These are phyloP conservation scores for Rubia yunnanensis DNA, from an alignment of 257 asterid genomes.

Conservation along the genomic window DNA sequence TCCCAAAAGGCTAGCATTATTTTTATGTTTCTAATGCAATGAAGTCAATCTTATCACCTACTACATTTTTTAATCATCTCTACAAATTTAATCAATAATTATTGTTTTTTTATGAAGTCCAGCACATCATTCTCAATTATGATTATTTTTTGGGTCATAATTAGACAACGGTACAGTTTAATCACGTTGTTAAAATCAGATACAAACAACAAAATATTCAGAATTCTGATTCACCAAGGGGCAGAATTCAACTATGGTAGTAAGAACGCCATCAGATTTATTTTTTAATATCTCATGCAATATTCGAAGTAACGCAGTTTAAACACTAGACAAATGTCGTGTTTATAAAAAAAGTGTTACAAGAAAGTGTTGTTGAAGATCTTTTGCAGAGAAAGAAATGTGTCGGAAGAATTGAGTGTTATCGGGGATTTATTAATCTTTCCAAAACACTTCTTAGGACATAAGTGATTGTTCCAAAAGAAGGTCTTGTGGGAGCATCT, in stretches of 20 bases:
- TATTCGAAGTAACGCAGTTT: no score
- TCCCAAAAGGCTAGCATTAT: background rate
- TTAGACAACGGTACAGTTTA: background rate
- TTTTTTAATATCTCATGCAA: no score
- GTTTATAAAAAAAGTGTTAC: background rate
- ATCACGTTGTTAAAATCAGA: background rate
- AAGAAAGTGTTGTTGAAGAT: background rate
- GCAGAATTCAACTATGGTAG: background rate
- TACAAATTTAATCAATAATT: background rate
- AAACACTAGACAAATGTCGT: no score
- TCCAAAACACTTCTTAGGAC: conserved; percentile 30
- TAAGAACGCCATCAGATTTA: no score
- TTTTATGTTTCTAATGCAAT: background rate
- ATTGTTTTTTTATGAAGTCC: background rate
- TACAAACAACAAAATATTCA: background rate
- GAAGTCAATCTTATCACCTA: background rate
- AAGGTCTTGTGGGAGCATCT: conserved; percentile 46
- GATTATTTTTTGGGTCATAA: no score
- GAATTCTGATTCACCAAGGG: background rate
- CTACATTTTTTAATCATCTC: background rate
- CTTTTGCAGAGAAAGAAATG: no score
- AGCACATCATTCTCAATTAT: background rate
- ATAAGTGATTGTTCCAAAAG: conserved; percentile 39
- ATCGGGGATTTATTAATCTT: conserved; percentile 13
- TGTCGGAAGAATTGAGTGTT: no score